These are phyloP conservation scores for Talaromyces sp. DNA, from an alignment of 2,329 filamentous ascomycete species.

Conservation along the genomic window DNA sequence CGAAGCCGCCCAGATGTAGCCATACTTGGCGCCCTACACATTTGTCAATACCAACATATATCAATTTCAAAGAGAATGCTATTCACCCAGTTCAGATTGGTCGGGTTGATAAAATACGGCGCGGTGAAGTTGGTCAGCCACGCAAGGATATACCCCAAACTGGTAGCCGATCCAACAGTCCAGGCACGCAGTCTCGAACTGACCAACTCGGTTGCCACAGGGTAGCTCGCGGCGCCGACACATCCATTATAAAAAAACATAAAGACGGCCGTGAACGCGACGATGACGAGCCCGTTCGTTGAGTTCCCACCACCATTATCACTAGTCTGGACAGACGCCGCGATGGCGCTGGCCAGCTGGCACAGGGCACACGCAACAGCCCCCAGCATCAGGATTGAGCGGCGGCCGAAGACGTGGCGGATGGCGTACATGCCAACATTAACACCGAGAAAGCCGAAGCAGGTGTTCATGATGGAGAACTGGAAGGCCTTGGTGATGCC, in stretches of 20 bases:
- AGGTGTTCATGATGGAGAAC: conserved; percentile 47
- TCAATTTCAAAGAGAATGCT: background rate
- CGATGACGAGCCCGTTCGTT: conserved; percentile 21
- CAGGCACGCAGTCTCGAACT: conserved; percentile 28
- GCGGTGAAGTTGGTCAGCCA: conserved; percentile 33
- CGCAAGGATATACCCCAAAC: conserved; percentile 30
- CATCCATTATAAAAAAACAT: conserved; percentile 31
- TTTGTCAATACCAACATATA: background rate
- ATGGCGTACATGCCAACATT: conserved; percentile 48
- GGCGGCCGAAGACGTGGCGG: conserved; percentile 43
- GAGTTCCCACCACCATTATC: background rate
- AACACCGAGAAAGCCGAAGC: conserved; percentile 45
- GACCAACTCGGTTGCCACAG: conserved; percentile 23
- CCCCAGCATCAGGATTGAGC: conserved; percentile 45
- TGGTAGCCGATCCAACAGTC: conserved; percentile 29
- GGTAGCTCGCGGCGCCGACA: conserved; percentile 27
- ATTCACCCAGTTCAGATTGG: conserved; percentile 30
- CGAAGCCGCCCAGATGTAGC: conserved; percentile 22
- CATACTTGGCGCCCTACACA: conserved; percentile 20
- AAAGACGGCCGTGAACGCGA: conserved; percentile 31
- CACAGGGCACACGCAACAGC: conserved; percentile 40
- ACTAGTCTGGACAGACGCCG: conserved; percentile 18
- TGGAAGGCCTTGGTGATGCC: conserved; percentile 44
- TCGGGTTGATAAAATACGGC: conserved; percentile 37
- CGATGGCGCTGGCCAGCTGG: conserved; percentile 43